Evolutionary conservation across 192 early-diverging fungal species (phyloP), one percentile per base, ranked within the genome.

Genomic region (Coemansia sp.): DNA sequence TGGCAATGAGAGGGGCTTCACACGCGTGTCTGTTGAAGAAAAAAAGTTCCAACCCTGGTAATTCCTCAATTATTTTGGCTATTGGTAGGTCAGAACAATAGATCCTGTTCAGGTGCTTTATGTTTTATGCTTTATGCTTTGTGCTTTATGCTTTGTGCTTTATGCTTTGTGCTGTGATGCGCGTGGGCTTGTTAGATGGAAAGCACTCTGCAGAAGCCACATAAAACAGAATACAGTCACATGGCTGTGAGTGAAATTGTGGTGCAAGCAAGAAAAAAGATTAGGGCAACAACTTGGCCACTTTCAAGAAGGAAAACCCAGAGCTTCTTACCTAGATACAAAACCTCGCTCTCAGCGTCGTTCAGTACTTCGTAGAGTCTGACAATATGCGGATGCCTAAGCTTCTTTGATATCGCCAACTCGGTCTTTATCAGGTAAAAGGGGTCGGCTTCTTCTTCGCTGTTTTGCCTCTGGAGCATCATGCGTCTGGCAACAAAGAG

Each of bases 361-460:
- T 99, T 95, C 61, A 99, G 82, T 12, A 96, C 97, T 80, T 99
- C 97, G 69, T 88, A 91, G 21, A 99, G 78, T 60, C 88, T 87
- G 11, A 98, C 92, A 63, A 97, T 83, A 71, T 98, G 90, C 2
- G 76, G 82, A 71, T 99, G 97, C 63, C 92, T 80, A 10, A 99
- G 85, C 74, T 98, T 98, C 75, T 99, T 98, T 43, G 96, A 84
- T 21, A 99, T 91, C 9, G 95, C 97, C 39, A 98, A 86, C 74
- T 99, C 97, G 0, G 87, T 83, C 18, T 92, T 85, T 39, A 99
- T 92, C 32, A 95, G 84, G 62, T 93, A 90, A 43, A 99, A 85
- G 10, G 96, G 95, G 65, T 94, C 91, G 4, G 65, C 56, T 7
- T 65, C 66, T 46, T 84, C 82, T 41, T 69, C 67, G 49, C 59